A percentile compares a stretch with the other conserved stretches of the same genome.
These are phyloP conservation scores for Coemansia nantahalensis DNA, from an alignment of 192 early-diverging fungal genomes.

Conservation along the genomic window DNA sequence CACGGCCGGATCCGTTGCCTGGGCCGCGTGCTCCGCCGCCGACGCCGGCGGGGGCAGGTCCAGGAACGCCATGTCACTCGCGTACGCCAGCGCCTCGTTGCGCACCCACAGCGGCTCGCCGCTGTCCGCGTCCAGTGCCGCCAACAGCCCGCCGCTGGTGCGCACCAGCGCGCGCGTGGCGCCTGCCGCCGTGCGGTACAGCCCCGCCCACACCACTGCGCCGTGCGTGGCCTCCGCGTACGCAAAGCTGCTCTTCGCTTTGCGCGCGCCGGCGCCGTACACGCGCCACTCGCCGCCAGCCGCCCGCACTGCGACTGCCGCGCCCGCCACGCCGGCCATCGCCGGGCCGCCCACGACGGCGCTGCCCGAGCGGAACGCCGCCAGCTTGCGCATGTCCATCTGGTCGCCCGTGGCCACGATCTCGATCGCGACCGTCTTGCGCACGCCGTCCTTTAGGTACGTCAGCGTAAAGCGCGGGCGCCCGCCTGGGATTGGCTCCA, in stretches of 20 bases:
- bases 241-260: conserved; percentile 11
- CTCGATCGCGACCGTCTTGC: conserved; percentile 48
- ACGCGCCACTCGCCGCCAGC: conserved; percentile 25
- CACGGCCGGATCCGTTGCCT: conserved; percentile 52
- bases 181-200: conserved; percentile 8
- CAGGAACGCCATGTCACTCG: conserved; percentile 68
- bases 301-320: conserved; percentile 8
- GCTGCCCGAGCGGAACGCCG: conserved; percentile 13
- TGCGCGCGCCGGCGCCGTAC: conserved; percentile 15
- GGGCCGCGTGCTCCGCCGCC: conserved; percentile 34
- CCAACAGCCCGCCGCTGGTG: conserved; percentile 60
- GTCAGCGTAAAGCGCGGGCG: conserved; percentile 27
- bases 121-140: conserved; percentile 50
- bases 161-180: conserved; percentile 52
- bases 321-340: conserved; percentile 9
- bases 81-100: conserved; percentile 79
- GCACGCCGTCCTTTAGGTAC: conserved; percentile 33
- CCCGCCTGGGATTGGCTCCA: conserved; percentile 26
- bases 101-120: conserved; percentile 68
- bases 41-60: conserved; percentile 71
- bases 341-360: not conserved
- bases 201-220: conserved; percentile 17
- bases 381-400: conserved; percentile 47
- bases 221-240: conserved; percentile 47
- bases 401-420: conserved; percentile 21